Evolutionary conservation across 768 basidiomycete species (phyloP).

Genomic region (Podaxis sp.): DNA sequence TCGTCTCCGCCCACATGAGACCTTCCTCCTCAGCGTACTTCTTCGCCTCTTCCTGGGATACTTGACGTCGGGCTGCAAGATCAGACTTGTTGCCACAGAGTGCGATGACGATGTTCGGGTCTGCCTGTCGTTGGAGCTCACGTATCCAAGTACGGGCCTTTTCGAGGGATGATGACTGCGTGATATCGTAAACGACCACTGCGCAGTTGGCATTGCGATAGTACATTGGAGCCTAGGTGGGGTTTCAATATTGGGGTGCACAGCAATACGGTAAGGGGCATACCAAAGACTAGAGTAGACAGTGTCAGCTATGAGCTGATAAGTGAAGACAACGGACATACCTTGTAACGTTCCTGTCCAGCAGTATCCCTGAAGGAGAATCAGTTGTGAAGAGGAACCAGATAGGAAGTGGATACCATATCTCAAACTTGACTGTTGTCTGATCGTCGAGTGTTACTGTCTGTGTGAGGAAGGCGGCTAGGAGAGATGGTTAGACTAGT

Average conservation of each 20-base stretch:
- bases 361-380: conserved; percentile 78
- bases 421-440: conserved; percentile 96
- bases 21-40: conserved; percentile 93
- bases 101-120: conserved; percentile 94
- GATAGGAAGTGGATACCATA: conserved; percentile 58
- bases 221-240: conserved; percentile 85
- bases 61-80: conserved; percentile 80
- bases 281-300: conserved; percentile 37
- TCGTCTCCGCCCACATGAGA: conserved; percentile 90
- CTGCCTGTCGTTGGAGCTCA: conserved; percentile 95
- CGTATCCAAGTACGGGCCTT: conserved; percentile 97
- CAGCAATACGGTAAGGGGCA: conserved; percentile 36
- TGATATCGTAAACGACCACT: conserved; percentile 96
- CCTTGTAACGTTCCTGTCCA: conserved; percentile 95
- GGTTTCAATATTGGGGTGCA: conserved; percentile 14
- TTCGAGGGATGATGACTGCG: conserved; percentile 86
- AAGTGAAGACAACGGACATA: conserved; percentile 28
- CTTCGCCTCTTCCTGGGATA: conserved; percentile 84
- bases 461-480: conserved; percentile 98
- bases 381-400: conserved; percentile 14
- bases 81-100: conserved; percentile 97
- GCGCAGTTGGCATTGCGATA: conserved; percentile 95
- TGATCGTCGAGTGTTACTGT: conserved; percentile 89
- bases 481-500: conserved; percentile 21
- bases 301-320: conserved; percentile 17